Evolutionary conservation across 2,329 filamentous ascomycete species (phyloP).

Genomic region (Cladophialophora carrionii): DNA sequence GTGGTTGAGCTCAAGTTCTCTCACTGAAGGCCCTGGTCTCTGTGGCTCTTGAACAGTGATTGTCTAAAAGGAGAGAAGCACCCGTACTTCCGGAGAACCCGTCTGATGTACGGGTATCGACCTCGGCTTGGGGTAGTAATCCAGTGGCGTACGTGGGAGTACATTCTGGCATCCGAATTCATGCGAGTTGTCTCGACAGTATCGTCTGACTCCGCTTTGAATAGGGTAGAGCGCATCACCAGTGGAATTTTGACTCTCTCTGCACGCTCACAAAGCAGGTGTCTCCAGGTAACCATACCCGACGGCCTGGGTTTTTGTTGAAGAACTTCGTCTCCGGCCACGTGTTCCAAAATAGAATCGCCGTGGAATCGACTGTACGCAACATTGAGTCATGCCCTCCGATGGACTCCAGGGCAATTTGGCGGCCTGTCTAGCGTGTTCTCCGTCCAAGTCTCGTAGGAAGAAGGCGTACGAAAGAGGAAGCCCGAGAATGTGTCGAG

Average conservation of each 20-base stretch:
- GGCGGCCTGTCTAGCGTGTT: not conserved
- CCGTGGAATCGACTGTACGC: not conserved
- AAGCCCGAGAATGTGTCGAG: not conserved
- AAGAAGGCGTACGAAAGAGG: slow-evolving; percentile 3
- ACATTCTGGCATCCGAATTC: not conserved
- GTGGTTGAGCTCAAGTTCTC: not conserved
- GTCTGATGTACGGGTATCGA: not conserved
- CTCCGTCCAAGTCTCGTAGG: not conserved
- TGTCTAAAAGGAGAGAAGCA: not conserved
- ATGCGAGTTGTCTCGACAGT: not conserved
- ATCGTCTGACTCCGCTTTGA: not conserved
- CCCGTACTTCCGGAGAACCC: not conserved
- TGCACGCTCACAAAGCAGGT: not conserved
- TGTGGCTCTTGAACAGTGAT: not conserved
- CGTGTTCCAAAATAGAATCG: not conserved
- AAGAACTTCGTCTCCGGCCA: not conserved
- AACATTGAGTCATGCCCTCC: not conserved
- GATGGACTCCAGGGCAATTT: not conserved
- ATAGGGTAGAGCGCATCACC: not conserved
- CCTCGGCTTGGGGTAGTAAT: not conserved
- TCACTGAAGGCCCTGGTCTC: not conserved
- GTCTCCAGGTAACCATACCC: not conserved
- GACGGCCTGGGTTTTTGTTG: not conserved
- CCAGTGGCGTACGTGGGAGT: not conserved
- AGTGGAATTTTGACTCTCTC: not conserved